Conservation (phyloP, 805 yeast species). For the Saccharomycopsis synnaedendra region DNA sequence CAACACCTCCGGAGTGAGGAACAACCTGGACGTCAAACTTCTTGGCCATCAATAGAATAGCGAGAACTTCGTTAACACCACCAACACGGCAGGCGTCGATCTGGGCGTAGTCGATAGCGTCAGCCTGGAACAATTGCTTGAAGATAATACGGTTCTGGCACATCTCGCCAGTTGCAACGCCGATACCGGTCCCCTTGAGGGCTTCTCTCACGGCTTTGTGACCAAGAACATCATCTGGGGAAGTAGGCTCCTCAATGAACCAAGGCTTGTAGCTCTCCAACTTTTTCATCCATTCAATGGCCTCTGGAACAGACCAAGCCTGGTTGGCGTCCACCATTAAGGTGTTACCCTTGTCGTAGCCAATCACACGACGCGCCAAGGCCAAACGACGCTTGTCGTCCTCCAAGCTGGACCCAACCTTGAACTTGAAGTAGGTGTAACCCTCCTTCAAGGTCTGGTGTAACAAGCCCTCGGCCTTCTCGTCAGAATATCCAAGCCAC, state of each 20-base stretch:
- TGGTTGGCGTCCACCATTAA: conserved; percentile 27
- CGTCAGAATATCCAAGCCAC: conserved; percentile 32
- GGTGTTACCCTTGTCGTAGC: conserved; percentile 24
- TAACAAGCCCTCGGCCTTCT: conserved; percentile 26
- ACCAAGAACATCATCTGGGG: conserved; percentile 26
- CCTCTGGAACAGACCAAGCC: conserved; percentile 27
- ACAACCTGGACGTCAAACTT: conserved; percentile 24
- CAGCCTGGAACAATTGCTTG: conserved; percentile 22
- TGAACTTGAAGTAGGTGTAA: conserved; percentile 30
- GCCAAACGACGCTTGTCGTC: conserved; percentile 27
- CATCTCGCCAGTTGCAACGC: conserved; percentile 27
- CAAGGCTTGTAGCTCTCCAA: conserved; percentile 23
- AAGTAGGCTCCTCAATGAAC: conserved; percentile 27
- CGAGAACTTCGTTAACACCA: conserved; percentile 24
- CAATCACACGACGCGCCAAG: conserved; percentile 30
- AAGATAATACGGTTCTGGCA: conserved; percentile 25
- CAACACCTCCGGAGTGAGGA: conserved; percentile 28
- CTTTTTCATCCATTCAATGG: conserved; percentile 23
- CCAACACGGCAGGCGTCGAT: conserved; percentile 26
- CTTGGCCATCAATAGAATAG: conserved; percentile 25
- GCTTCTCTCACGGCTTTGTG: conserved; percentile 23
- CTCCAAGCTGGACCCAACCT: conserved; percentile 29
- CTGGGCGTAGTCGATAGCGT: conserved; percentile 24
- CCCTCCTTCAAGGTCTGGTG: conserved; percentile 26
- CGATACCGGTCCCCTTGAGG: conserved; percentile 22